phyloP scores from a whole-genome alignment of 225 moss, liverwort and hornwort genomes.

The Straminergon stramineum region DNA sequence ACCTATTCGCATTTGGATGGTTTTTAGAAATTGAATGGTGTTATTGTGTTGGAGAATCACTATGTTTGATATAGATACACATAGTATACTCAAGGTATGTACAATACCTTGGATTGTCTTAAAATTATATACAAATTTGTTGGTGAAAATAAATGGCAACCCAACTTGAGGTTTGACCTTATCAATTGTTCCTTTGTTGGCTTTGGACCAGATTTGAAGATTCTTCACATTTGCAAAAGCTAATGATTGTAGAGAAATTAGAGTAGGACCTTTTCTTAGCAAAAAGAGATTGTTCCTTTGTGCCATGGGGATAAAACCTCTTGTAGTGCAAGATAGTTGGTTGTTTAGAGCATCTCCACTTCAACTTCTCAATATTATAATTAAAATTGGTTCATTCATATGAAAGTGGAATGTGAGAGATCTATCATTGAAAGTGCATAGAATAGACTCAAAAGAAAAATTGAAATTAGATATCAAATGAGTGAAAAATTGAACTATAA shows the following conservation, averaged over 20 bases:
- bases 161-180: background rate
- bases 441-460: background rate
- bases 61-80: background rate
- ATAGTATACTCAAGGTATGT: background rate
- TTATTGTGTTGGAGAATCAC: background rate
- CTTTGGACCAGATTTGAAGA: background rate
- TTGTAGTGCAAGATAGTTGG: background rate
- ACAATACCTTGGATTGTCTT: background rate
- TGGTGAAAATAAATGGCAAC: fast-evolving
- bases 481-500: background rate
- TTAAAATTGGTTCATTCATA: background rate
- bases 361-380: background rate
- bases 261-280: background rate
- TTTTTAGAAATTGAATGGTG: background rate
- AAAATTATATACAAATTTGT: background rate
- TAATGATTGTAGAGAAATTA: background rate
- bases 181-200: background rate
- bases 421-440: background rate
- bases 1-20: background rate
- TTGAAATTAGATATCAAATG: background rate
- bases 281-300: background rate
- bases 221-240: background rate
- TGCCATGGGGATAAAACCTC: background rate
- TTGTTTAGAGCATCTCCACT: background rate
- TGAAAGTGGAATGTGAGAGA: background rate